phyloP scores from a whole-genome alignment of 257 asterid genomes.

The Solanum chilense region DNA sequence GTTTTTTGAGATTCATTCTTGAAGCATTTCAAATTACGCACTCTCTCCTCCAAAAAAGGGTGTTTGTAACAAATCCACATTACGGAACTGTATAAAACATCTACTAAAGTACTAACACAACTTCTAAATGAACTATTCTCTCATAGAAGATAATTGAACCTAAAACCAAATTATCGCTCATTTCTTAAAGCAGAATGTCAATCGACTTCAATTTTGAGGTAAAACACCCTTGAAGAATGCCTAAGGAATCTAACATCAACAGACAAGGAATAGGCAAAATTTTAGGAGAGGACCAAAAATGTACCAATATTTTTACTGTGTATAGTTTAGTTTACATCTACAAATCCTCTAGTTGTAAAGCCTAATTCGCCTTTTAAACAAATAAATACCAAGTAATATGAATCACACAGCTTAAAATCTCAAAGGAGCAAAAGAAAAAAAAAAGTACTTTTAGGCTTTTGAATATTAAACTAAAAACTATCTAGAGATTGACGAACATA shows the following conservation, averaged over 20 bases:
- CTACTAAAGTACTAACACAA: background rate
- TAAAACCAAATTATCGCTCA: background rate
- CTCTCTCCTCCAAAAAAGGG: background rate
- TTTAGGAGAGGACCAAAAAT: no score
- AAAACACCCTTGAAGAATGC: background rate
- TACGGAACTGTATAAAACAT: background rate
- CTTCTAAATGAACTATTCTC: background rate
- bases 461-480: background rate
- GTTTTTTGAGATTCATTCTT: background rate
- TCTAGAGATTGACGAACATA: constrained; percentile 8
- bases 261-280: background rate
- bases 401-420: background rate
- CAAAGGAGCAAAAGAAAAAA: background rate
- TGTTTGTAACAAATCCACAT: background rate
- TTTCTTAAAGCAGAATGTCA: background rate
- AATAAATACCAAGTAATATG: background rate
- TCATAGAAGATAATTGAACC: background rate
- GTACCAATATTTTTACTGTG: no score
- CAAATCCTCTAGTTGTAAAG: background rate
- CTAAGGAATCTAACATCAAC: background rate
- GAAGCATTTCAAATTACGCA: background rate
- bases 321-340: background rate
- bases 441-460: background rate
- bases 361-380: background rate
- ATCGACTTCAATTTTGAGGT: background rate